Evolutionary conservation across 441 rosid genomes (phyloP).

Genomic region (Corymbia citriodora): DNA sequence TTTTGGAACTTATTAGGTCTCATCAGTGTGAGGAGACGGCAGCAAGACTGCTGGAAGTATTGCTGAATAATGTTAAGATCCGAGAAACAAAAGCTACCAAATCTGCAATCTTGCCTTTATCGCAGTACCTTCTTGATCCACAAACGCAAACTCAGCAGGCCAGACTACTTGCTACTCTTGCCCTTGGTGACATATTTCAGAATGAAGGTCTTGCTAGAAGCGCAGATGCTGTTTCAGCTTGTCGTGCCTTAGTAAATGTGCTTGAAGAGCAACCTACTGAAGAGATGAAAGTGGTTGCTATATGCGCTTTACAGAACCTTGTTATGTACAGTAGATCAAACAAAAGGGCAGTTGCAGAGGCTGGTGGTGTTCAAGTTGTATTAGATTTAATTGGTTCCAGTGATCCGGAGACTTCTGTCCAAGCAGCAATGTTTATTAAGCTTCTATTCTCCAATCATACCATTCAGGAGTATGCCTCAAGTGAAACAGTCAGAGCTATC

Average conservation of each 20-base stretch:
- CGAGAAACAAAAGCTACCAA: constrained; percentile 96
- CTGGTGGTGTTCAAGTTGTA: constrained; percentile 99
- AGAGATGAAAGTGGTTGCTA: constrained; percentile 99
- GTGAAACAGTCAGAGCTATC: constrained; percentile 98
- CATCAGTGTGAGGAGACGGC: constrained; percentile 99
- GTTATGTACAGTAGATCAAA: constrained; percentile 97
- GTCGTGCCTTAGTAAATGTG: constrained; percentile 96
- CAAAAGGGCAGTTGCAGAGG: constrained; percentile 99
- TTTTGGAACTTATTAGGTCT: constrained; percentile 90
- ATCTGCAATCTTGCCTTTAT: constrained; percentile 85
- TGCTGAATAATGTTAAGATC: constrained; percentile 96
- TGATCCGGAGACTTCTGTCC: constrained; percentile 96
- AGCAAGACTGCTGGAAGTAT: constrained; percentile 89
- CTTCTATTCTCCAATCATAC: constrained; percentile 97
- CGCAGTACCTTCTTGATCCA: constrained; percentile 98
- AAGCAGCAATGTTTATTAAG: constrained; percentile 98
- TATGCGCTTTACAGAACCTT: constrained; percentile 98
- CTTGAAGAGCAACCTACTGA: constrained; percentile 99
- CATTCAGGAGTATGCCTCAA: constrained; percentile 98
- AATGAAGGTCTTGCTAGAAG: constrained; percentile 95
- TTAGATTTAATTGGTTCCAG: constrained; percentile 97
- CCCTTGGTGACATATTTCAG: constrained; percentile 99
- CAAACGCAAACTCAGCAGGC: constrained; percentile 99
- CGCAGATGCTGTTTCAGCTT: constrained; percentile 97
- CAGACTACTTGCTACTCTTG: constrained; percentile 89